phyloP scores from a whole-genome alignment of 768 basidiomycete species.

The Mycena alexandri region DNA sequence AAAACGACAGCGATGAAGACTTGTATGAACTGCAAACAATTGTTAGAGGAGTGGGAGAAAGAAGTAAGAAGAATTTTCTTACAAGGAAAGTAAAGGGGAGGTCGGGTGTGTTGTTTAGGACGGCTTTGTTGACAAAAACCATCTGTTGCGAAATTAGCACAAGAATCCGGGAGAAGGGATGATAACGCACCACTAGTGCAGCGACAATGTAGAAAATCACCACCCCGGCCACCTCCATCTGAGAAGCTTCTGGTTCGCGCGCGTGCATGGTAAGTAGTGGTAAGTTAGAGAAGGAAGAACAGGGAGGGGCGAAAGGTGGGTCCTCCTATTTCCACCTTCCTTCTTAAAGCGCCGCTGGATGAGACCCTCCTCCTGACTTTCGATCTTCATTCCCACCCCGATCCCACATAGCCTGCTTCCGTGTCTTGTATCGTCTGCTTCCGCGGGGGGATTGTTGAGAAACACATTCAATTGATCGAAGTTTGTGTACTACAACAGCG shows the following conservation, averaged over 20 bases:
- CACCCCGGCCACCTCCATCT: slow-evolving; percentile 58
- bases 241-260: slow-evolving; percentile 36
- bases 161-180: neutral
- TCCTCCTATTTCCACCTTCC: neutral
- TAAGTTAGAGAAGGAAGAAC: neutral
- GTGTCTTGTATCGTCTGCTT: too few species aligned
- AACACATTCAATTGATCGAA: too few species aligned
- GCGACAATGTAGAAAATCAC: slow-evolving; percentile 68
- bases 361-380: too few species aligned
- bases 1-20: slow-evolving; percentile 60
- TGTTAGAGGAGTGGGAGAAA: neutral
- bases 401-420: too few species aligned
- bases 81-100: slow-evolving; percentile 61
- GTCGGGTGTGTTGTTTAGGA: slow-evolving; percentile 60
- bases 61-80: slow-evolving; percentile 28
- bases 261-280: slow-evolving; percentile 15
- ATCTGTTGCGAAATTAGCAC: slow-evolving; percentile 14
- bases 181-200: slow-evolving; percentile 62
- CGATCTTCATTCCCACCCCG: too few species aligned
- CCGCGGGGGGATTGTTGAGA: too few species aligned
- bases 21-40: slow-evolving; percentile 53
- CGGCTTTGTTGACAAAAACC: slow-evolving; percentile 59
- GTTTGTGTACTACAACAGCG: too few species aligned
- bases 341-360: neutral
- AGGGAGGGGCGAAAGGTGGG: neutral